phyloP scores from a whole-genome alignment of 2,329 filamentous ascomycete species.

The Cytospora leucostoma region DNA sequence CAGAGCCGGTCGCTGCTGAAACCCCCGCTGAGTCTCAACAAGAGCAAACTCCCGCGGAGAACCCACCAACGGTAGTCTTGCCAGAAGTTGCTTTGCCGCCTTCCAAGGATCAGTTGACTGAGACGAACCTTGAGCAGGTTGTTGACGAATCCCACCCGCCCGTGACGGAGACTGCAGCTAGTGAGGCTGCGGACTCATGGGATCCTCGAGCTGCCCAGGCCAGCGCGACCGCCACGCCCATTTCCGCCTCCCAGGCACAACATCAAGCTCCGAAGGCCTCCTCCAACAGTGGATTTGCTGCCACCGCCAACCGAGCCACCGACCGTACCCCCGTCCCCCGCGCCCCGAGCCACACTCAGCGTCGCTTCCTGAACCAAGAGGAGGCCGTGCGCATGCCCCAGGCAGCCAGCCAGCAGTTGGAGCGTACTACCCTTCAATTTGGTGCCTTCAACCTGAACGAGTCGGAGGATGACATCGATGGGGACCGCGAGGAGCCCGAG shows the following conservation, averaged over 20 bases:
- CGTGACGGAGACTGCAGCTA: slow-evolving; percentile 80
- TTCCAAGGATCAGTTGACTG: slow-evolving; percentile 80
- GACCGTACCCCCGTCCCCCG: slow-evolving; percentile 60
- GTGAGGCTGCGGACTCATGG: slow-evolving; percentile 84
- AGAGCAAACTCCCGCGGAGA: slow-evolving; percentile 35
- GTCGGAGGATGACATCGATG: slow-evolving; percentile 84
- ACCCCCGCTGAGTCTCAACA: slow-evolving; percentile 33
- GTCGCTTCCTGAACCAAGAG: slow-evolving; percentile 89
- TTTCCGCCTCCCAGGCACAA: slow-evolving; percentile 64
- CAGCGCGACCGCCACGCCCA: slow-evolving; percentile 65
- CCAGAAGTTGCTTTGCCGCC: slow-evolving; percentile 62
- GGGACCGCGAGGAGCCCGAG: slow-evolving; percentile 92
- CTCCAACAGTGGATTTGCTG: slow-evolving; percentile 68
- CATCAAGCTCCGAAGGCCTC: slow-evolving; percentile 60
- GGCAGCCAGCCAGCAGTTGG: slow-evolving; percentile 83
- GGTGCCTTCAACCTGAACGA: slow-evolving; percentile 91
- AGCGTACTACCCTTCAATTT: slow-evolving; percentile 91
- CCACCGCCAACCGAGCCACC: slow-evolving; percentile 80
- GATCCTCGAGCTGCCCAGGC: slow-evolving; percentile 65
- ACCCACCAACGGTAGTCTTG: slow-evolving; percentile 47
- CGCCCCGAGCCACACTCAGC: slow-evolving; percentile 72
- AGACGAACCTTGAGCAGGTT: slow-evolving; percentile 89
- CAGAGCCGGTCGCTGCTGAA: slow-evolving; percentile 41
- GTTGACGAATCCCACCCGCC: slow-evolving; percentile 77
- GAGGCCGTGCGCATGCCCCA: slow-evolving; percentile 94